Base-by-base conservation (phyloP, 2,329 filamentous ascomycete species). In the Colletotrichum eleusines region DNA sequence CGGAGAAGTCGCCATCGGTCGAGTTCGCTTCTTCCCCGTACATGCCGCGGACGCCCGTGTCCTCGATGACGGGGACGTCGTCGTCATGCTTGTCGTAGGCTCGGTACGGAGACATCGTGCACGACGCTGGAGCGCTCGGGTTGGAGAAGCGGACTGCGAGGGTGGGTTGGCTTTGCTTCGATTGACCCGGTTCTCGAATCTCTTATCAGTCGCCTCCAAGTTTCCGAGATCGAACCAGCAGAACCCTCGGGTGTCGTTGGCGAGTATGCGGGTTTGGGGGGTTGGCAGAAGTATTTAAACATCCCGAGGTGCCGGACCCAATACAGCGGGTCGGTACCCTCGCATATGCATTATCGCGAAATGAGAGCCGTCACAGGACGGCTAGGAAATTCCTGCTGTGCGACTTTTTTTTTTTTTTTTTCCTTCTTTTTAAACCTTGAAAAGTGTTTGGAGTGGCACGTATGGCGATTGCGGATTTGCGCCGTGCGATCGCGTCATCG, bases 1-100 rank as follows among this genome's bases (percentile, higher is more conserved):
- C 77, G 50, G 75, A 74, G 72, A 84, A 85, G 75, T 85, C 84
- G 76, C 81, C 74, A 76, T 78, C 80, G 77, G 85, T 78, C 72
- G 77, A 74, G 72, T 77, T 40, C 14, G 69, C 60, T 9, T 67
- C 69, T 6, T 40, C 58, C 2, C 26, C n/a, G 2, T 63, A 54
- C 7, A 26, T 44, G 28, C n/a, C 53, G 64, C 44, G 35, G 35
- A 59, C 31, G 38, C 59, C 57, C 20, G 58, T 33, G 38, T 63
- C 44, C 46, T 59, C 44, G 38, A 69, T 51, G 38, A 68, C 64
- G 28, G 69, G 69, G 53, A 69, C 69, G 23, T 50, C 57, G 31
- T 68, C 64, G 18, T 63, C 58, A 46, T 59, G 64, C 58, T 71
- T 71, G 46, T 71, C 69, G 53, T 69, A 68, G 20, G 69, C 64